Evolutionary conservation across 2,329 filamentous ascomycete species (phyloP), one percentile per base, ranked within the genome.

Genomic region (Fusarium nygamai): DNA sequence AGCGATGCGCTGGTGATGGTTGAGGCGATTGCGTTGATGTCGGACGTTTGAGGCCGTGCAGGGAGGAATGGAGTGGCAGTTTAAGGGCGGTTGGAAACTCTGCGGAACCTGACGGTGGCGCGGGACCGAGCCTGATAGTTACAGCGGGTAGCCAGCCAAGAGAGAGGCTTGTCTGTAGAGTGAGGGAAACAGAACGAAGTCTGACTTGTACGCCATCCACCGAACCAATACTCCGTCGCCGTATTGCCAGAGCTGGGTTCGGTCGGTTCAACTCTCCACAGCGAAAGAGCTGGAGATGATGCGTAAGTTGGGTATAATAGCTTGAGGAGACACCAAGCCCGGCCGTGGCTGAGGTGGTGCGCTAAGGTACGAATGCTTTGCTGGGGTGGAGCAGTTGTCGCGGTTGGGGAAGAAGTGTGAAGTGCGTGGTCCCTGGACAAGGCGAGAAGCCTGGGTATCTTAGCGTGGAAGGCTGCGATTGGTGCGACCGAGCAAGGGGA

Each of bases 391-490:
- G 71, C 72, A 66, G 58, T 54, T 71, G 58, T 74, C 63, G 46
- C 27, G 60, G 61, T 71, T 77, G 71, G 63, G 72, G 68, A 71
- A 74, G 61, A 58, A 58, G 36, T 41, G 50, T 29, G 33, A 71
- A 72, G 58, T 54, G 64, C 61, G 71, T 68, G 69, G 73, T 77
- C 67, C 74, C 71, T 75, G 73, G 47, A 71, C 67, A 74, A 71
- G 57, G 61, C 66, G 74, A 70, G 69, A 72, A 66, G 65, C 65
- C 68, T 76, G 75, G 22, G 47, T 50, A 51, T 34, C 48, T 24
- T 51, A 51, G 81, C 80, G 81, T 82, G 81, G 79, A 78, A 63
- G 74, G 48, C 69, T 66, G 63, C 75, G 77, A 82, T 82, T 82
- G 81, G 80, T 75, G 71, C 67, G 69, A 75, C 64, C 61, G 31